Evolutionary conservation across 202 grass and related monocot genomes (phyloP), one percentile per base, ranked within the genome.

Genomic region (Miscanthus sacchariflorus): DNA sequence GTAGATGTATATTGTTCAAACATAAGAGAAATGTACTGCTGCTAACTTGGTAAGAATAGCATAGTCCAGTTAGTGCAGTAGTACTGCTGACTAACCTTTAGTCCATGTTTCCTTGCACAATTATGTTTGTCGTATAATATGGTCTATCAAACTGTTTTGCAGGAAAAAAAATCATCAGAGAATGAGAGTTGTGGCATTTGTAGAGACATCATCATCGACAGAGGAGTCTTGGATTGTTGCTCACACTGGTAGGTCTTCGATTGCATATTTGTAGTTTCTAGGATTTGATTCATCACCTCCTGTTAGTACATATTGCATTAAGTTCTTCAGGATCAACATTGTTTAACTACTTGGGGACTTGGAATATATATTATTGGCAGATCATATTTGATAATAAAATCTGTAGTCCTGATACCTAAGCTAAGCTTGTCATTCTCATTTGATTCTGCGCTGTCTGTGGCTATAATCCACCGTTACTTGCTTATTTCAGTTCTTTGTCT

Each of bases 161-260:
- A 99, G 94, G 92, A 96, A 77, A 92, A 91, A 65, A 54, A 67
- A 86, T 21, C 64, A 63, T 89, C 91, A 17, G 82, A 90, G 79
- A 91, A 81, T 52, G 96, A 93, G 82, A 85, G 74, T 54, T 98
- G 96, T 11, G 92, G 94, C 75, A 99, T 99, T 80, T 99, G 96
- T 91, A 89, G 89, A 69, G 94, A 93, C 68, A 78, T 92, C 23
- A 64, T 96, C 74, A 92, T 94, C 9, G 89, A 96, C 79, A 95
- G 94, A 93, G 96, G 96, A 72, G 70, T 93, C 79, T 78, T 96
- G 59, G 94, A 99, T 83, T 94, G 85, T 83, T 99, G 96, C 59
- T 73, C 96, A 49, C 92, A 99, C 88, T 99, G 94, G 96, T 96
- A 95, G 30, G 89, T 74, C 12, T 83, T 75, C 7, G 48, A n/a